Conservation (phyloP, 2,329 filamentous ascomycete species). For the Neoascochyta sp. region DNA sequence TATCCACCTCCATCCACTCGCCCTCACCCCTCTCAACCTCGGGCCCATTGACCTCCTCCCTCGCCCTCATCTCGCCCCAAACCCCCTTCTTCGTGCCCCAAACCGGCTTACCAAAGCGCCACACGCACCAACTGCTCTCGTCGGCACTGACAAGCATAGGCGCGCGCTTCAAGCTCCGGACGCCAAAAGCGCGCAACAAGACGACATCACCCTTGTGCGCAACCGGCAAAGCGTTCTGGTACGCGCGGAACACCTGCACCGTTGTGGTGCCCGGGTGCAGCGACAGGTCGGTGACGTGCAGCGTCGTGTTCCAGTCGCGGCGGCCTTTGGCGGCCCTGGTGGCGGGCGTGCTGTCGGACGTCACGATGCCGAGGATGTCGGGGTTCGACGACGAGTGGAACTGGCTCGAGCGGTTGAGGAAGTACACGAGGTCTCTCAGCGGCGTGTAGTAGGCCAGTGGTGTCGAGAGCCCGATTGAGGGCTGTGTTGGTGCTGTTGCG, state of each 20-base stretch:
- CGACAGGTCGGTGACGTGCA: constrained; percentile 42
- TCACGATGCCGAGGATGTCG: constrained; percentile 46
- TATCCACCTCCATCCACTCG: constrained; percentile 42
- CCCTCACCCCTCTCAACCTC: constrained; percentile 45
- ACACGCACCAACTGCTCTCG: constrained; percentile 48
- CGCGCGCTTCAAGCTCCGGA: constrained; percentile 41
- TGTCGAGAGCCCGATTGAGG: constrained; percentile 40
- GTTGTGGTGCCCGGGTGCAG: constrained; percentile 20
- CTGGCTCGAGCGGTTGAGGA: constrained; percentile 40
- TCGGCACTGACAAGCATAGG: constrained; percentile 40
- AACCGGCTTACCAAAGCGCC: constrained; percentile 36
- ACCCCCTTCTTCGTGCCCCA: constrained; percentile 25
- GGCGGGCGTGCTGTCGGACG: constrained; percentile 28
- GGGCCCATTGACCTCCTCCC: constrained; percentile 47
- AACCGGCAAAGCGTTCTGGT: constrained; percentile 41
- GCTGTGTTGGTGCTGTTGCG: constrained; percentile 3
- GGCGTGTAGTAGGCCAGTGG: constrained; percentile 46
- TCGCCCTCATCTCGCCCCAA: constrained; percentile 27
- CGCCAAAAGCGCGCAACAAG: constrained; percentile 42
- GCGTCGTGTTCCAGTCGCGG: constrained; percentile 43
- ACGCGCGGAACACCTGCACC: constrained; percentile 46
- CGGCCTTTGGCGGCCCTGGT: constrained; percentile 42
- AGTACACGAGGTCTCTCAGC: constrained; percentile 38
- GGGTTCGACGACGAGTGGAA: constrained; percentile 36
- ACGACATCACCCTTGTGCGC: constrained; percentile 44